A percentile compares a stretch with the other conserved stretches of the same genome.
These are phyloP conservation scores for Colletotrichum neosansevieriae DNA, from an alignment of 2,329 filamentous ascomycete species.

Conservation along the genomic window DNA sequence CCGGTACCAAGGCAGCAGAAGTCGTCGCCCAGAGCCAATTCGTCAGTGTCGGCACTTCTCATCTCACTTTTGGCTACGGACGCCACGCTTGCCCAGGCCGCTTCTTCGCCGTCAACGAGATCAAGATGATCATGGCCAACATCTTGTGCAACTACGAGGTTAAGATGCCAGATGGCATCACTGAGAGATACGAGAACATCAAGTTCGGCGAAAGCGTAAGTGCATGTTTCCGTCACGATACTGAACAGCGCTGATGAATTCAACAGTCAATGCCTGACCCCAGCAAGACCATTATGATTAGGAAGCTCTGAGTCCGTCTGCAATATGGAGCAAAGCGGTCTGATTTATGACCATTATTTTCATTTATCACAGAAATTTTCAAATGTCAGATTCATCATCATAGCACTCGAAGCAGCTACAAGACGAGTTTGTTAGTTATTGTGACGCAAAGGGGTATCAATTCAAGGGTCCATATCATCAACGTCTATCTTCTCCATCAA, in stretches of 20 bases:
- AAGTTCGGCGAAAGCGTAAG: conserved; percentile 24
- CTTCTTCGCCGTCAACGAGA: conserved; percentile 41
- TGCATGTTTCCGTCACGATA: background rate
- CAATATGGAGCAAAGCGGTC: background rate
- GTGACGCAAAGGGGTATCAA: conserved; percentile 11
- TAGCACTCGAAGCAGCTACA: background rate
- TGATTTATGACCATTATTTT: background rate
- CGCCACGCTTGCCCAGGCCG: conserved; percentile 41
- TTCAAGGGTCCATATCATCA: conserved; percentile 38
- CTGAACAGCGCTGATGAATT: background rate
- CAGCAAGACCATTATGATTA: conserved; percentile 30
- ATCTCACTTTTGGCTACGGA: conserved; percentile 41
- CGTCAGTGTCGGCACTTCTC: conserved; percentile 49
- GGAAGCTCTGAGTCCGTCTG: conserved; percentile 12
- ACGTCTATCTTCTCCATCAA: conserved; percentile 38
- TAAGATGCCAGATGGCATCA: conserved; percentile 21
- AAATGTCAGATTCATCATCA: background rate
- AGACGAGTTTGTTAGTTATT: background rate
- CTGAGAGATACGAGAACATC: conserved; percentile 25
- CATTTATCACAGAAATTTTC: background rate
- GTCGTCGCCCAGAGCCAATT: conserved; percentile 52
- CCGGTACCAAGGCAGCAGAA: conserved; percentile 38
- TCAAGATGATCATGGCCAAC: conserved; percentile 42
- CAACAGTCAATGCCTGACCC: conserved; percentile 20
- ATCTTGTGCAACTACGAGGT: conserved; percentile 40